Evolutionary conservation across 257 asterid genomes (phyloP), one percentile per base, ranked within the genome.

Genomic region (Solanum tarijense): DNA sequence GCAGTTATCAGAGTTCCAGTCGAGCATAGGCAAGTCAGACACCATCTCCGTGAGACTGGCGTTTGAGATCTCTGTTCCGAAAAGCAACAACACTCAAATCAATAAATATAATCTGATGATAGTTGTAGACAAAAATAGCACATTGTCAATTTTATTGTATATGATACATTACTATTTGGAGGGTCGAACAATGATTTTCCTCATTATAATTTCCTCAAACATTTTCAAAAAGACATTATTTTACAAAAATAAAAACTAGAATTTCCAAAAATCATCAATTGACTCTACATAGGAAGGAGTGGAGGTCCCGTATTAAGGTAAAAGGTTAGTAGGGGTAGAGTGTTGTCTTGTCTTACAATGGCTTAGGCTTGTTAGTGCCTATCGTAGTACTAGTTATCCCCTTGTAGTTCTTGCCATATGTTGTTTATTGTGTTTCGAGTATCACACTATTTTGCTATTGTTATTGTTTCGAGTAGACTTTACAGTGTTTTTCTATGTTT

Each of bases 1-100:
- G 90, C 91, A 43, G 87, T 90, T 86, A 94, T 91, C 89, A 94
- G 89, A 21, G 94, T 94, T 90, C 91, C 91, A 52, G 95, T 87
- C 0, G 98, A 94, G 91, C 99, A 96, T 87, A 97, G 87, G 89
- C 98, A 96, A 55, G 94, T 92, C 89, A 96, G 89, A 89, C 96
- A 96, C 91, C 87, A 89, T 39, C 99, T 96, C 27, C 99, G 95
- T 48, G 98, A 90, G 88, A 87, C 92, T 90, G 89, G 65, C 13
- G 36, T 55, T 86, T 86, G 90, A 74, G 91, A 86, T 75, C 66
- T 91, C 99, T 95, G 96, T 86, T 84, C 83, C 85, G 25, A 83
- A 83, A 88, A 36, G 84, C 76, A 83, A 29, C 88, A 86, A 23
- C 14, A 75, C 72, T 62, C 9, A 10, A 86, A 73, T 72, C 36